Percentiles rank a stretch among this genome's conserved stretches.
Conservation (phyloP, 129 eudicot species). For the Centaurea solstitialis region DNA sequence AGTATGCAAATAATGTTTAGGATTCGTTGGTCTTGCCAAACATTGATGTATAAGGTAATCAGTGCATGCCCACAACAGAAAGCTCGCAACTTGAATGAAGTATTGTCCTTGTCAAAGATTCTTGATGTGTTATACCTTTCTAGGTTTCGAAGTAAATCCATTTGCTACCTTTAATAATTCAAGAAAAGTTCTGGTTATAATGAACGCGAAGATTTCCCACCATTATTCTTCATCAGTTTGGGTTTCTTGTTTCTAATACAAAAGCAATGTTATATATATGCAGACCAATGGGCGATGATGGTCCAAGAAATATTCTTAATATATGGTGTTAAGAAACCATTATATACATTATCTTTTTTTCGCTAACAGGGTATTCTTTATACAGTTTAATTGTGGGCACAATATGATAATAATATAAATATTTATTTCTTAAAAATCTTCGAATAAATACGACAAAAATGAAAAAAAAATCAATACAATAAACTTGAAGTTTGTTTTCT, state of each 20-base stretch:
- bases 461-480: too few species aligned
- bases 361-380: background rate
- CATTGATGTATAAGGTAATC: background rate
- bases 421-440: background rate
- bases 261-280: constrained; percentile 12
- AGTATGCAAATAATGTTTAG: background rate
- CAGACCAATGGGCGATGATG: constrained; percentile 11
- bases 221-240: constrained; percentile 26
- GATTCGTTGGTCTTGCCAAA: background rate
- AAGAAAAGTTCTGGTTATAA: constrained; percentile 21
- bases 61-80: constrained; percentile 10
- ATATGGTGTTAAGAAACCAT: constrained; percentile 17
- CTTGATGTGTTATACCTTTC: constrained; percentile 25
- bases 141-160: constrained; percentile 14
- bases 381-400: background rate
- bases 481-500: too few species aligned
- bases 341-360: background rate
- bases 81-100: background rate
- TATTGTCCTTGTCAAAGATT: constrained; percentile 14
- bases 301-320: constrained; percentile 32
- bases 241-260: constrained; percentile 9
- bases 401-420: background rate
- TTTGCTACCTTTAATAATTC: constrained; percentile 28
- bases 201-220: constrained; percentile 6
- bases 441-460: too few species aligned